Evolutionary conservation across 192 early-diverging fungal genomes (phyloP), one percentile per base, ranked within the genome.

Genomic region (Entomortierella beljakovae): DNA sequence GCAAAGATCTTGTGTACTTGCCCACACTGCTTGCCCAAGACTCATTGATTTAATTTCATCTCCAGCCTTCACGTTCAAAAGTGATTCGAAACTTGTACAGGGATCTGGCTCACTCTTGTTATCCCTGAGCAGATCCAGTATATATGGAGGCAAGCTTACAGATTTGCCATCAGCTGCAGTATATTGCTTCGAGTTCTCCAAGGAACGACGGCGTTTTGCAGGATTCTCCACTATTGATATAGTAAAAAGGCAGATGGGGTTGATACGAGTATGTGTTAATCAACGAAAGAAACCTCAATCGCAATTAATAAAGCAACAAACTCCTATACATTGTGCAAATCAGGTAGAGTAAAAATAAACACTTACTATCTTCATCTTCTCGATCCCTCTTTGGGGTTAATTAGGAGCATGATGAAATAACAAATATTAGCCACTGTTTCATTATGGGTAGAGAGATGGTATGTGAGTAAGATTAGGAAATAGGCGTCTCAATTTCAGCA

Each of bases 1-100:
- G 0, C 57, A 70, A 61, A 70, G 51, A 40, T 3, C 40, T 70
- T 70, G 46, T 56, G 68, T 8, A 10, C 2, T 22, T 70, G 68
- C 33, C 68, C 68, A 49, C n/a, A n/a, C n/a, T n/a, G 16, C 2
- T 22, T 70, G 68, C 33, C 68, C 68, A 49, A 60, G 56, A 61
- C 28, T 37, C 35, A 11, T 34, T 20, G 38, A 22, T 11, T 11
- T 70, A 25, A 70, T 70, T 59, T 31, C 42, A 33, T 33, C 18
- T 13, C 57, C 68, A 4, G 22, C 40, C 51, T 50, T 53, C 15
- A 53, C 51, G 23, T 26, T 53, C 28, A 4, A 9, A 9, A 53
- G 28, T 3, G 23, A 31, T 3, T 5, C 3, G 51, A 53, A 53
- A 9, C 7, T 15, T 8, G 51, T 9, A 31, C 51, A 26, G 23